These are phyloP conservation scores for Candolleomyces eurysporus DNA, from an alignment of 768 basidiomycete genomes.

Conservation along the genomic window DNA sequence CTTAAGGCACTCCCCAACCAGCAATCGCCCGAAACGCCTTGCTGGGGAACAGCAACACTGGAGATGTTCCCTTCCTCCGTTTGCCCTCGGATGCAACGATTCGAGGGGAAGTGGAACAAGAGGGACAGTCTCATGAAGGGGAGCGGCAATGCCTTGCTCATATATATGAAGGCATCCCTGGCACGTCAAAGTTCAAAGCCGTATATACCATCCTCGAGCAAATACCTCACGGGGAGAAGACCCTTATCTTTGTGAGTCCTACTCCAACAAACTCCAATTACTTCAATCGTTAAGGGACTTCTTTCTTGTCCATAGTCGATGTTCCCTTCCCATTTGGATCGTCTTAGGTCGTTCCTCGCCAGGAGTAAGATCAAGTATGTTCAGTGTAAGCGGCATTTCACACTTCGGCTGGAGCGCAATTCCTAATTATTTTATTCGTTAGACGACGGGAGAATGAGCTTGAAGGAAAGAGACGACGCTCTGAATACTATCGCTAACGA, in stretches of 20 bases:
- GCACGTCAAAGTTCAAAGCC: constrained; percentile 4
- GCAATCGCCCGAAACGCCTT: too few species aligned
- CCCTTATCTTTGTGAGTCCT: constrained; percentile 5
- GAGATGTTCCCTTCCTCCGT: not conserved
- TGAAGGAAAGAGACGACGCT: not conserved
- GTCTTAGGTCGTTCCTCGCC: not conserved
- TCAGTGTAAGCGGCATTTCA: not conserved
- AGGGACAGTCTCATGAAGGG: not conserved
- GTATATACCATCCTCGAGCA: not conserved
- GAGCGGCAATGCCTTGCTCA: not conserved
- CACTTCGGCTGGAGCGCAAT: not conserved
- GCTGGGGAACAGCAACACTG: too few species aligned
- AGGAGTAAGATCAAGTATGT: not conserved
- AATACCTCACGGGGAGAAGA: constrained; percentile 1
- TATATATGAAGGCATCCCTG: not conserved
- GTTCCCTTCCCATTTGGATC: not conserved
- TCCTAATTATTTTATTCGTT: not conserved
- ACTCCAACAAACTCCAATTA: too few species aligned
- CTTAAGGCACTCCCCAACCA: too few species aligned
- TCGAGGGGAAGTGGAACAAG: too few species aligned
- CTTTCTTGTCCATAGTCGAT: not conserved
- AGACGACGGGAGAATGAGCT: not conserved
- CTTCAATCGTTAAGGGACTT: not conserved
- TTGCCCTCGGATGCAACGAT: not conserved
- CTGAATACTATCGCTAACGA: not conserved